A percentile compares a stretch with the other conserved stretches of the same genome.
Conservation (phyloP, 2,329 filamentous ascomycete species). For the Phoma herbarum region DNA sequence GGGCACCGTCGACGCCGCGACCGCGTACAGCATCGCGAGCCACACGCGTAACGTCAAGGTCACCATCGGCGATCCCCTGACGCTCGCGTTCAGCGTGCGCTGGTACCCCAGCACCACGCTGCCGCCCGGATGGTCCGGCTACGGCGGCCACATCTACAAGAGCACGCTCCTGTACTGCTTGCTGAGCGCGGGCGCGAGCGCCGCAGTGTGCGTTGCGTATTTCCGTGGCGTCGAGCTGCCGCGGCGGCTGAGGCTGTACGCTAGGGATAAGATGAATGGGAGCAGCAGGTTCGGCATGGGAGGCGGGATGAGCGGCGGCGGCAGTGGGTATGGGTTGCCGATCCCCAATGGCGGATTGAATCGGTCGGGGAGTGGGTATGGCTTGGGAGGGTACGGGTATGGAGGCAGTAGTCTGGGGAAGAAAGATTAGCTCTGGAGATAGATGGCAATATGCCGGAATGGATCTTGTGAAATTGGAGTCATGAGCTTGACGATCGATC, state of each 20-base stretch:
- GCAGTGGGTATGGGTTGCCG: conserved; percentile 44
- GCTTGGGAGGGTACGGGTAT: conserved; percentile 56
- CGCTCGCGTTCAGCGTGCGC: conserved; percentile 79
- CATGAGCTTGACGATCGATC: too few relatives aligned
- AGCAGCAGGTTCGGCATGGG: conserved; percentile 51
- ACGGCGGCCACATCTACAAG: conserved; percentile 61
- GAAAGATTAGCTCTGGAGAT: conserved; percentile 47
- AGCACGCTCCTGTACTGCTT: conserved; percentile 61
- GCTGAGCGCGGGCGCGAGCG: conserved; percentile 57
- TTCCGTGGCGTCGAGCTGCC: conserved; percentile 63
- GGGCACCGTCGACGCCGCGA: conserved; percentile 85
- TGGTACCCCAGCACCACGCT: conserved; percentile 84
- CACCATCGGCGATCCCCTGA: conserved; percentile 86
- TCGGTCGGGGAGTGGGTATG: conserved; percentile 52
- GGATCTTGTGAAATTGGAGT: too few relatives aligned
- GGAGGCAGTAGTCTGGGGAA: conserved; percentile 52
- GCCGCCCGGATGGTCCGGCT: conserved; percentile 64
- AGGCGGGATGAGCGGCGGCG: conserved; percentile 34
- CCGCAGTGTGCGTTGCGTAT: conserved; percentile 63
- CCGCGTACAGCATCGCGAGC: conserved; percentile 84
- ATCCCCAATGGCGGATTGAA: conserved; percentile 33
- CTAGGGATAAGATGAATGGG: conserved; percentile 59
- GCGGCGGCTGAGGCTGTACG: conserved; percentile 63
- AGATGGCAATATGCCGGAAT: too few relatives aligned
- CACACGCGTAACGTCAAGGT: conserved; percentile 67